Percentiles rank a stretch among this genome's conserved stretches.
These are phyloP conservation scores for Aspergillus puulaauensis DNA, from an alignment of 2,329 filamentous ascomycete species.

Conservation along the genomic window DNA sequence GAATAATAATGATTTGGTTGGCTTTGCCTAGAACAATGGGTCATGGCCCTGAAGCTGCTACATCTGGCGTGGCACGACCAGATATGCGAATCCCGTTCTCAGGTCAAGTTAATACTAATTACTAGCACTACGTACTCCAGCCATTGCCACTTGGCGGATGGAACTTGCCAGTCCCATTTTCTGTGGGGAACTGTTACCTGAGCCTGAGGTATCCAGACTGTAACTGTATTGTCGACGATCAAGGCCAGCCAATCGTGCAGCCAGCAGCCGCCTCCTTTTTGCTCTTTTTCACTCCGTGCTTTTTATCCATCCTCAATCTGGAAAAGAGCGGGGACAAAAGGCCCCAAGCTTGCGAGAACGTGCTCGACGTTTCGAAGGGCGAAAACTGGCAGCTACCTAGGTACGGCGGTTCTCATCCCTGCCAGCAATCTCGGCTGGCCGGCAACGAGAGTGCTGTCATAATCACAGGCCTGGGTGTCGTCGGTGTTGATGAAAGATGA, in stretches of 20 bases:
- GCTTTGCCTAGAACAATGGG: neutral
- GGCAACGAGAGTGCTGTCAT: neutral
- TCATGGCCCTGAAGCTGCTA: neutral
- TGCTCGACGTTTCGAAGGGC: constrained; percentile 7
- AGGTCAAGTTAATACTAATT: neutral
- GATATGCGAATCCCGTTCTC: neutral
- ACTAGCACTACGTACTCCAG: neutral
- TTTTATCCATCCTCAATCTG: constrained; percentile 6
- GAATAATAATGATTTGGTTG: neutral
- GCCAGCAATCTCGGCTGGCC: constrained; percentile 2
- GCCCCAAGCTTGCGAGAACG: constrained; percentile 11
- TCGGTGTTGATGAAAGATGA: neutral
- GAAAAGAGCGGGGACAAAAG: constrained; percentile 8
- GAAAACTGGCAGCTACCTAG: neutral
- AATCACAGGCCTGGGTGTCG: neutral
- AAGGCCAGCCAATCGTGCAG: constrained; percentile 9
- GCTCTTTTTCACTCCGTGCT: neutral
- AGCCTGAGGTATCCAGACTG: constrained; percentile 5
- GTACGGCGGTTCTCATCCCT: neutral
- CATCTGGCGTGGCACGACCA: neutral
- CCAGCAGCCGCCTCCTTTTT: constrained; percentile 10
- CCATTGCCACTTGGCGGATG: neutral
- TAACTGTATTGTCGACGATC: constrained; percentile 9
- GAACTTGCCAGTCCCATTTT: constrained; percentile 1
- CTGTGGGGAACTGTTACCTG: neutral